Percentiles rank a stretch among this genome's conserved stretches.
Evolutionary conservation across 257 asterid species (phyloP).

Genomic region (Penstemon barbatus): DNA sequence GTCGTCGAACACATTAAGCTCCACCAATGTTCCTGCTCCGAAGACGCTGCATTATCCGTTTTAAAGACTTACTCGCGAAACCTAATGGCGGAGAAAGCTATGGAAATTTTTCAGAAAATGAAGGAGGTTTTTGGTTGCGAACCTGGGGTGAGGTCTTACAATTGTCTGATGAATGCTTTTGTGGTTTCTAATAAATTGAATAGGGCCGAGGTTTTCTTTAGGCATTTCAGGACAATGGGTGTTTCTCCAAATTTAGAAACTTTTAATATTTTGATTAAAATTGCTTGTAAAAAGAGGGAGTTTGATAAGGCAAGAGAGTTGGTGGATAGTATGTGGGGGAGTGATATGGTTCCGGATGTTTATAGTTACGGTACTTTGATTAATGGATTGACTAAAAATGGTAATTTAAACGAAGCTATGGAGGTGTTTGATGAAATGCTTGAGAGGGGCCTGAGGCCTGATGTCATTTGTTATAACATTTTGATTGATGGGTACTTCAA

Average conservation of each 20-base stretch:
- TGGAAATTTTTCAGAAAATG: constrained; percentile 71
- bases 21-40: constrained; percentile 62
- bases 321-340: constrained; percentile 50
- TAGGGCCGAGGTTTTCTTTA: constrained; percentile 69
- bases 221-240: constrained; percentile 62
- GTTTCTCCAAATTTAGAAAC: constrained; percentile 66
- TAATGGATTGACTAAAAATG: constrained; percentile 59
- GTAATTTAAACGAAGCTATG: constrained; percentile 50
- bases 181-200: constrained; percentile 61
- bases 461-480: constrained; percentile 73
- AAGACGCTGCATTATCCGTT: constrained; percentile 60
- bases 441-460: constrained; percentile 67
- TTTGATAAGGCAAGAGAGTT: constrained; percentile 54
- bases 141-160: constrained; percentile 73
- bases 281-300: constrained; percentile 56
- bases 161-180: constrained; percentile 70
- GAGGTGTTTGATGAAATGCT: constrained; percentile 85
- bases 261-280: constrained; percentile 63
- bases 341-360: constrained; percentile 59
- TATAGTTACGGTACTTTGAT: constrained; percentile 76
- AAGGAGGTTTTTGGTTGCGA: constrained; percentile 62
- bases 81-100: constrained; percentile 57
- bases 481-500: constrained; percentile 68
- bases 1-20: constrained; percentile 52
- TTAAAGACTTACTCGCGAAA: constrained; percentile 61